Evolutionary conservation across 805 yeast genomes (phyloP), one percentile per base, ranked within the genome.

Genomic region (Wickerhamiella galacta): DNA sequence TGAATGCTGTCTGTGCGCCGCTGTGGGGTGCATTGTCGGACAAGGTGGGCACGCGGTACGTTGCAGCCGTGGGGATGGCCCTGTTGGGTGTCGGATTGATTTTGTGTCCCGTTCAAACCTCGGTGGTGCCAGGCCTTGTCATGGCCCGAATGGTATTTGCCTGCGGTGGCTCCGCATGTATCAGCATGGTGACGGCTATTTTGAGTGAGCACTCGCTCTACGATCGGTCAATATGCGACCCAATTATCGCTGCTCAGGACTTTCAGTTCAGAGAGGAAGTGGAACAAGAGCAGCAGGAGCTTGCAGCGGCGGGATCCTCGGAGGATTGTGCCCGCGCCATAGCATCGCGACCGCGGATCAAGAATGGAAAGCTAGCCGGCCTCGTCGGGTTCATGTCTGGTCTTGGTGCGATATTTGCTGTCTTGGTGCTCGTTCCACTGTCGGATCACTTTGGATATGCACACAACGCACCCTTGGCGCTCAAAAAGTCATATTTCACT

Each of bases 381-480:
- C 46, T 72, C 16, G 62, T 75, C 27, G 85, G 85, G 2, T 49
- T 71, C 11, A 56, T 65, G 31, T 61, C 77, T 12, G 82, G 82
- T 0, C 46, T 70, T 12, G 83, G 83, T 31, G 83, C 82, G 2
- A 62, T 75, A 1, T 65, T 72, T 38, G 63, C 80, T 0, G 80
- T 73, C 1, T 46, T 66, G 1, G 51, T 63, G 25, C 62, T 70
- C 26, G 50, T 75, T 15, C 66, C 80, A 10, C 51, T 75, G 15
- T 81, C 82, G 0, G 61, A 67, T 1, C 56, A 51, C 37, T 56
- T 70, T 36, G 66, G 64, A 9, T 45, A 53, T 14, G 40, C 45
- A 14, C 12, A n/a, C 12, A 24, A 15, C 8, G 57, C 53, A 31
- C 36, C 45, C 10, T 63, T 70, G 12, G 65, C 72, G 1, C 47